phyloP scores from a whole-genome alignment of 2,329 filamentous ascomycete genomes.

The Fusarium nisikadoi region DNA sequence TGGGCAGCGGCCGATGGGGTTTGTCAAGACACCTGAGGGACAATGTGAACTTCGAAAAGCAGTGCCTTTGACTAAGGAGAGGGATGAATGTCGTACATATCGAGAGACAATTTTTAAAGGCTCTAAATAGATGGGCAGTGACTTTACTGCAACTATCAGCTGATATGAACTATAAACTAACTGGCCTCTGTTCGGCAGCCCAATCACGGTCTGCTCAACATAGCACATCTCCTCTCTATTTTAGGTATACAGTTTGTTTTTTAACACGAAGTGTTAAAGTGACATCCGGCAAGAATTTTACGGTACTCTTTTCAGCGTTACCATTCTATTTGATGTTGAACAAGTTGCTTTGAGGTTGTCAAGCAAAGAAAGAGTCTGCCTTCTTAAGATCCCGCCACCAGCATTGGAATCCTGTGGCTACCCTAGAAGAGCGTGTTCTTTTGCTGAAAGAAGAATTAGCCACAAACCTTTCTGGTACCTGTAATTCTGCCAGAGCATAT shows the following conservation, averaged over 20 bases:
- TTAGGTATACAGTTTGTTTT: too few relatives aligned
- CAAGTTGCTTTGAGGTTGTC: not conserved
- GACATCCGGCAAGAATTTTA: too few relatives aligned
- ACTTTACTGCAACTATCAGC: accelerated
- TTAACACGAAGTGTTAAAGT: too few relatives aligned
- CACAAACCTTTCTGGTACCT: not conserved
- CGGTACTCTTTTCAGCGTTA: too few relatives aligned
- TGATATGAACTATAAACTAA: not conserved
- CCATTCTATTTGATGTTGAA: not conserved
- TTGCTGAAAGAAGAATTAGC: not conserved
- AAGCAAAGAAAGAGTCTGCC: not conserved
- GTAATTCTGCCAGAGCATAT: too few relatives aligned
- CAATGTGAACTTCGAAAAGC: not conserved
- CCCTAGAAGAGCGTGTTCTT: not conserved
- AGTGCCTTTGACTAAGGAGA: not conserved
- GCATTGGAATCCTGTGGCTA: not conserved
- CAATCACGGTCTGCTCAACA: too few relatives aligned
- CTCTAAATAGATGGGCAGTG: accelerated
- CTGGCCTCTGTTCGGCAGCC: accelerated
- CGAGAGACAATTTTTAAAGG: not conserved
- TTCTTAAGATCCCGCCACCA: accelerated
- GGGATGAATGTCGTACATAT: not conserved
- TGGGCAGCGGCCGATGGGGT: slow-evolving; percentile 14
- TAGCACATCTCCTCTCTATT: too few relatives aligned
- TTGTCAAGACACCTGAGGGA: not conserved